phyloP scores from a whole-genome alignment of 495 filamentous ascomycete genomes.

The Margaritispora aquatica region DNA sequence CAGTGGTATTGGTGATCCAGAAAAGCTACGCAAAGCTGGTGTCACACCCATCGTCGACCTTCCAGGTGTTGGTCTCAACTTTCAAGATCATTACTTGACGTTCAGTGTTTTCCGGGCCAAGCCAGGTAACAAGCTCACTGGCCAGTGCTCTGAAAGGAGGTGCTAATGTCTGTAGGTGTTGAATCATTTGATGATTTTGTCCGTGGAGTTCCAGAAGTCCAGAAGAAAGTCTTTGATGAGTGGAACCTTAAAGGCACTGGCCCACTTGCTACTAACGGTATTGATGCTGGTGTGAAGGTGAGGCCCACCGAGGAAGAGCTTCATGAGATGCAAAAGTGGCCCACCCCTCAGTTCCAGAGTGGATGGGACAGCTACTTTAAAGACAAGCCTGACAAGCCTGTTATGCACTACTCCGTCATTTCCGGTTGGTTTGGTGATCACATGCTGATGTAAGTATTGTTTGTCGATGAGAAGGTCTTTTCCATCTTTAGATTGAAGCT shows the following conservation, averaged over 20 bases:
- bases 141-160: not conserved
- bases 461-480: not conserved
- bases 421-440: slow-evolving; percentile 64
- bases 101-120: slow-evolving; percentile 72
- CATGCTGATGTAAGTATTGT: not conserved
- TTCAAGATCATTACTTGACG: slow-evolving; percentile 82
- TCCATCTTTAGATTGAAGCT: not conserved
- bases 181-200: slow-evolving; percentile 80
- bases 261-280: slow-evolving; percentile 75
- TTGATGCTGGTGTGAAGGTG: slow-evolving; percentile 78
- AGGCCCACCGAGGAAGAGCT: slow-evolving; percentile 66
- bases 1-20: slow-evolving; percentile 64
- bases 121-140: slow-evolving; percentile 34
- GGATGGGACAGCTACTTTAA: slow-evolving; percentile 83
- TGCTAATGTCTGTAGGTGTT: slow-evolving; percentile 31
- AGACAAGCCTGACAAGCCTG: slow-evolving; percentile 78
- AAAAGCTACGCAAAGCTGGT: slow-evolving; percentile 63
- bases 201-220: slow-evolving; percentile 63
- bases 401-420: slow-evolving; percentile 76
- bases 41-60: slow-evolving; percentile 69
- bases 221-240: slow-evolving; percentile 64
- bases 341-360: slow-evolving; percentile 56
- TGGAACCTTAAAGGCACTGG: slow-evolving; percentile 78
- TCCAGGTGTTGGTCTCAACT: slow-evolving; percentile 74
- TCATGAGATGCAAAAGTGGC: slow-evolving; percentile 57